Conservation (phyloP, 2,329 filamentous ascomycete species). For the Alternaria sp. region DNA sequence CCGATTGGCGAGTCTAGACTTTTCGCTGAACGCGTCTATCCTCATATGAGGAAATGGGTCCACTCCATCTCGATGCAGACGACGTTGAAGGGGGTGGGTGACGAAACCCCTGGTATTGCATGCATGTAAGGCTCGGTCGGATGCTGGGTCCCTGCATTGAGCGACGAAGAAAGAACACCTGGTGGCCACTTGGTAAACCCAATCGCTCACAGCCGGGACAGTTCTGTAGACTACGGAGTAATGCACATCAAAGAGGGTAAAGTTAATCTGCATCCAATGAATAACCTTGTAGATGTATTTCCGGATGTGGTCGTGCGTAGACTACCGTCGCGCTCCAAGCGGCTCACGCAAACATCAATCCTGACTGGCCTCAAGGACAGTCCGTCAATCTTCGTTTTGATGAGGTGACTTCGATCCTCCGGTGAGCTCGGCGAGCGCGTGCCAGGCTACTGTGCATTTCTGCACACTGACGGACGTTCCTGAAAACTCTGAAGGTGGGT, state of each 20-base stretch:
- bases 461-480: neutral
- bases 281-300: slow-evolving; percentile 22
- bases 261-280: slow-evolving; percentile 28
- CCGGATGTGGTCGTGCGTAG: slow-evolving; percentile 15
- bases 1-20: slow-evolving; percentile 43
- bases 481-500: slow-evolving; percentile 33
- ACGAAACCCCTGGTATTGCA: slow-evolving; percentile 4
- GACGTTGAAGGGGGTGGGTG: slow-evolving; percentile 12
- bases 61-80: slow-evolving; percentile 26
- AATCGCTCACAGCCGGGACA: neutral
- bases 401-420: slow-evolving; percentile 17
- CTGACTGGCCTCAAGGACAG: slow-evolving; percentile 24
- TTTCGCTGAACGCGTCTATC: slow-evolving; percentile 29
- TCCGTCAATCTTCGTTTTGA: slow-evolving; percentile 17
- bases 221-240: neutral
- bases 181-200: slow-evolving; percentile 1
- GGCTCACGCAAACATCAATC: slow-evolving; percentile 17
- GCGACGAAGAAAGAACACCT: neutral
- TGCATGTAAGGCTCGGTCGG: slow-evolving; percentile 6
- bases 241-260: slow-evolving; percentile 21
- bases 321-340: slow-evolving; percentile 27
- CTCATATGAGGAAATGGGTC: slow-evolving; percentile 17
- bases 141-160: slow-evolving; percentile 18
- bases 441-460: neutral
- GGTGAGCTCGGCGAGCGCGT: slow-evolving; percentile 16